These are phyloP conservation scores for Mycena latifolia DNA, from an alignment of 768 basidiomycete genomes.

Conservation along the genomic window DNA sequence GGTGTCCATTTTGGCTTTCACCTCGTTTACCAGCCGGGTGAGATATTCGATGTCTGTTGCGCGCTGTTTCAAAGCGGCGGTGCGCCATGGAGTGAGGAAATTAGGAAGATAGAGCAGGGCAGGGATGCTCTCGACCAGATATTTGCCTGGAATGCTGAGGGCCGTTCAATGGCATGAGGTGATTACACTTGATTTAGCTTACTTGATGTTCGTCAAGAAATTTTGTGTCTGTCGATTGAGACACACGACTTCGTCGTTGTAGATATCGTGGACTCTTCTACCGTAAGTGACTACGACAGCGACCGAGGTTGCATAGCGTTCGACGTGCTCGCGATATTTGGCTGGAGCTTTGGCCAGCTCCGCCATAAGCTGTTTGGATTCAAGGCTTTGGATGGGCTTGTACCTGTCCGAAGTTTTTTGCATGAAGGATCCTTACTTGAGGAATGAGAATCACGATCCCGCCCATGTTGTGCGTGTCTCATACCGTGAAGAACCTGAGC, in stretches of 20 bases:
- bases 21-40: slow-evolving; percentile 54
- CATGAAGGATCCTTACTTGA: slow-evolving; percentile 30
- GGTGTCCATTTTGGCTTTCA: slow-evolving; percentile 54
- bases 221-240: slow-evolving; percentile 32
- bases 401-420: slow-evolving; percentile 55
- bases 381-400: slow-evolving; percentile 59
- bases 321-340: slow-evolving; percentile 48
- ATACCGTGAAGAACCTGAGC: slow-evolving; percentile 54
- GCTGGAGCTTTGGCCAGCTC: slow-evolving; percentile 54
- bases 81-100: slow-evolving; percentile 33
- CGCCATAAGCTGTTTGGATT: slow-evolving; percentile 57
- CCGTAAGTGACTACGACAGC: slow-evolving; percentile 60
- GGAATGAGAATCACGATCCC: background rate
- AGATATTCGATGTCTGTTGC: slow-evolving; percentile 54
- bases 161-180: background rate
- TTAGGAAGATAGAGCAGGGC: slow-evolving; percentile 58
- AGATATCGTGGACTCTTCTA: slow-evolving; percentile 52
- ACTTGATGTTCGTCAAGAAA: slow-evolving; percentile 49
- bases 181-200: slow-evolving; percentile 8
- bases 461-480: background rate
- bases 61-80: slow-evolving; percentile 39
- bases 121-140: slow-evolving; percentile 61
- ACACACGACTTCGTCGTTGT: slow-evolving; percentile 59
- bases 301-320: slow-evolving; percentile 58
- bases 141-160: slow-evolving; percentile 60